Conservation (phyloP, 345 rosid genomes). For the Erucastrum elatum region DNA sequence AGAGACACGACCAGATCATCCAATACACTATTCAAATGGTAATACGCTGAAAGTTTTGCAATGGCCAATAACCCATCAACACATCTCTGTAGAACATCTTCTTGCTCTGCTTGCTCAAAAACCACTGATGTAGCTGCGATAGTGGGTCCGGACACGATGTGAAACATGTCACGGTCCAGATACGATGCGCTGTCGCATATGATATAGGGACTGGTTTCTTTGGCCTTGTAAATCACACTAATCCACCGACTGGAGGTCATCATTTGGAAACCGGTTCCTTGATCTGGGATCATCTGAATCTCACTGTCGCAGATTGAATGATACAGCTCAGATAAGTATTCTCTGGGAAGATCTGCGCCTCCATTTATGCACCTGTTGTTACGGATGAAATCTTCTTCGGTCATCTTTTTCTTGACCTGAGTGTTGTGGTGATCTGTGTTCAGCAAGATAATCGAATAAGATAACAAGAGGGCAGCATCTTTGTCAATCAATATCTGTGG, state of each 20-base stretch:
- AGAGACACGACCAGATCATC: constrained; percentile 71
- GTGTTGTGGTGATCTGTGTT: constrained; percentile 78
- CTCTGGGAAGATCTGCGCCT: constrained; percentile 71
- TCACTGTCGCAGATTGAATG: constrained; percentile 69
- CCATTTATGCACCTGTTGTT: constrained; percentile 70
- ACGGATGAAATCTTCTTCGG: constrained; percentile 73
- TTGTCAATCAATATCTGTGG: constrained; percentile 55
- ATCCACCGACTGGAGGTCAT: constrained; percentile 74
- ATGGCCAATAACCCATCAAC: constrained; percentile 66
- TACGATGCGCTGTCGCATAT: constrained; percentile 48
- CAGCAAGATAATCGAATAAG: constrained; percentile 74
- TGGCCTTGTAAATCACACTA: constrained; percentile 62
- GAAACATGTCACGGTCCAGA: constrained; percentile 70
- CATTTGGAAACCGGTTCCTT: constrained; percentile 54
- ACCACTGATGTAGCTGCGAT: constrained; percentile 76
- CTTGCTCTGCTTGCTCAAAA: constrained; percentile 72
- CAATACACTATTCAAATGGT: constrained; percentile 55
- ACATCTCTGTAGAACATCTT: constrained; percentile 61
- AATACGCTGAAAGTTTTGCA: constrained; percentile 63
- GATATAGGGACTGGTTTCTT: constrained; percentile 56
- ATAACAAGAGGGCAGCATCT: constrained; percentile 69
- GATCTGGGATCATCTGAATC: constrained; percentile 67
- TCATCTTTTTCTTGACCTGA: constrained; percentile 79
- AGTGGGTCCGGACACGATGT: constrained; percentile 58
- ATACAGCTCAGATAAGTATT: constrained; percentile 65